phyloP scores from a whole-genome alignment of 2,329 filamentous ascomycete genomes.

The Cladophialophora chaetospira region DNA sequence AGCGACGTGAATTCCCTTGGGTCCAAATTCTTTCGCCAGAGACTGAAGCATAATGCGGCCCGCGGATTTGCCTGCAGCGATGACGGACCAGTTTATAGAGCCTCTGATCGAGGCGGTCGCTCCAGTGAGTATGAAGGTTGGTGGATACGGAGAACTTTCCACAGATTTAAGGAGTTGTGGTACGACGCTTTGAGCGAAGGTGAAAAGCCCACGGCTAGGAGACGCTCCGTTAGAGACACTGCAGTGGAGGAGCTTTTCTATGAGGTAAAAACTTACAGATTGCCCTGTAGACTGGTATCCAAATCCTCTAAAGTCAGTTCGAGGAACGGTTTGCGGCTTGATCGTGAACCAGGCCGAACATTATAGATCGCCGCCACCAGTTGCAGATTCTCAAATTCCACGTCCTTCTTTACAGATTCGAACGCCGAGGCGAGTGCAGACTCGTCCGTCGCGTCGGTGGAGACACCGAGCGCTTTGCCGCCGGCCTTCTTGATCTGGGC shows the following conservation, averaged over 20 bases:
- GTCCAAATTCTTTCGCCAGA: slow-evolving; percentile 57
- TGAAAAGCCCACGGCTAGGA: slow-evolving; percentile 48
- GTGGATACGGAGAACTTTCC: slow-evolving; percentile 45
- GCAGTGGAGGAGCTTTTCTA: not conserved
- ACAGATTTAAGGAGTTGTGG: slow-evolving; percentile 50
- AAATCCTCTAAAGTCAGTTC: slow-evolving; percentile 34
- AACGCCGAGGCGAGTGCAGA: slow-evolving; percentile 50
- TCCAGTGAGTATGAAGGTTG: slow-evolving; percentile 57
- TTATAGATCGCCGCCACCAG: slow-evolving; percentile 55
- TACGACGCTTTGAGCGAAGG: slow-evolving; percentile 53
- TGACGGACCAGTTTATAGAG: slow-evolving; percentile 52
- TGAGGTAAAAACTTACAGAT: not conserved
- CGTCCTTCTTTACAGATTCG: slow-evolving; percentile 46
- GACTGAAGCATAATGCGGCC: slow-evolving; percentile 53
- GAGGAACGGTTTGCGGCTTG: slow-evolving; percentile 35
- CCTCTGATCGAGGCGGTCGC: slow-evolving; percentile 57
- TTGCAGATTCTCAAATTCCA: slow-evolving; percentile 43
- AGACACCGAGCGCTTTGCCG: slow-evolving; percentile 70
- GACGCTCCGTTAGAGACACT: too few species aligned
- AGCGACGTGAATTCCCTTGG: slow-evolving; percentile 57
- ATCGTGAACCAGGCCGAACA: slow-evolving; percentile 37
- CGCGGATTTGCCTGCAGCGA: slow-evolving; percentile 56
- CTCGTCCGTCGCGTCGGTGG: slow-evolving; percentile 63
- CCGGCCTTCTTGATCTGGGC: slow-evolving; percentile 68
- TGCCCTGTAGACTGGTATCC: slow-evolving; percentile 12